Percentiles rank a stretch among this genome's conserved stretches.
Evolutionary conservation across 2,329 filamentous ascomycete species (phyloP).

Genomic region (Thelonectria rubi): DNA sequence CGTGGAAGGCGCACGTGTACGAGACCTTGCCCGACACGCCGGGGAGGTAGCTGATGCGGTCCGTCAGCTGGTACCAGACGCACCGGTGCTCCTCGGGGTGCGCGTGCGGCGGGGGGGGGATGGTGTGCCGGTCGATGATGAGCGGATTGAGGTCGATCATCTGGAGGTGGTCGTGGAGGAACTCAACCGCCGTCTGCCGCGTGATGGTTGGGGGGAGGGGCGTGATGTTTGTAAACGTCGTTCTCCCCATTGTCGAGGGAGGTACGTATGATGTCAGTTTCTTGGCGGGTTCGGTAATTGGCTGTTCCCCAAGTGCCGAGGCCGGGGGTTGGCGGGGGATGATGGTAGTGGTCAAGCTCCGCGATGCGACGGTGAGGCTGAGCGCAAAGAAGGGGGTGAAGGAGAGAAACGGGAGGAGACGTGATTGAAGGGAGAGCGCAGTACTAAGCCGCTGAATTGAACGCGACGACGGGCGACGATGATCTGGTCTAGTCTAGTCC

Average conservation of each 20-base stretch:
- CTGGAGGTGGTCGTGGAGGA: conserved; percentile 78
- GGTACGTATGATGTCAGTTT: too few relatives aligned
- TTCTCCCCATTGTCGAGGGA: conserved; percentile 48
- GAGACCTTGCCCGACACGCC: conserved; percentile 73
- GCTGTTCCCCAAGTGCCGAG: neutral
- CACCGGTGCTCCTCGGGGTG: conserved; percentile 75
- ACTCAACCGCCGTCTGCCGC: conserved; percentile 75
- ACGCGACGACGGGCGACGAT: neutral
- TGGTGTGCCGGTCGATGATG: conserved; percentile 75
- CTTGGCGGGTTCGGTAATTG: conserved; percentile 15
- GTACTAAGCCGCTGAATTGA: too few relatives aligned
- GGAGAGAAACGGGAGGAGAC: neutral
- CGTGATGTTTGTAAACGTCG: conserved; percentile 80
- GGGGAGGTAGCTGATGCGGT: conserved; percentile 79
- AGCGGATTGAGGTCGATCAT: conserved; percentile 93
- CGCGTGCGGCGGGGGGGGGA: conserved; percentile 72
- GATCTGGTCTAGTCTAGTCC: too few relatives aligned
- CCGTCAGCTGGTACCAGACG: conserved; percentile 81
- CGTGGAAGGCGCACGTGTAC: conserved; percentile 84
- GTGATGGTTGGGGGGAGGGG: conserved; percentile 75
- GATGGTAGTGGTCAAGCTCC: neutral
- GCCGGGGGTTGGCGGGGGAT: neutral
- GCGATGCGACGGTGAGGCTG: neutral
- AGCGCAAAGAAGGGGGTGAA: neutral
- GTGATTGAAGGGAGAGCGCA: too few relatives aligned